Percentiles rank a stretch among this genome's conserved stretches.
These are phyloP conservation scores for Thelonectria blattea DNA, from an alignment of 2,329 filamentous ascomycete genomes.

Conservation along the genomic window DNA sequence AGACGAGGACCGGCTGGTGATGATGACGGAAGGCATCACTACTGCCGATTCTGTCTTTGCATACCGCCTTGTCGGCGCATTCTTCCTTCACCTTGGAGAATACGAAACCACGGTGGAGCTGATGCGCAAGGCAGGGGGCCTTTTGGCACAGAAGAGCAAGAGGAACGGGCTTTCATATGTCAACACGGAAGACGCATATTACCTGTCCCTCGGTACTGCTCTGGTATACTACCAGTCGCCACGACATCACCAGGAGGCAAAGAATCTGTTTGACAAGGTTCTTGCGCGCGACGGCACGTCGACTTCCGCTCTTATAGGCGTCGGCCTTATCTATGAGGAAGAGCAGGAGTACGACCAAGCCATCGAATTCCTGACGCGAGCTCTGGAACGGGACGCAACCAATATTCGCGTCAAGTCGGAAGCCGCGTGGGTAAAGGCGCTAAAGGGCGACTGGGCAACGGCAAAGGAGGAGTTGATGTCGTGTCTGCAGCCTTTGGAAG, in stretches of 20 bases:
- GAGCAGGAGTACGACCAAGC: constrained; percentile 87
- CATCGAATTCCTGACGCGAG: constrained; percentile 78
- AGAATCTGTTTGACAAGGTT: constrained; percentile 82
- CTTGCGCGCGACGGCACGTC: constrained; percentile 76
- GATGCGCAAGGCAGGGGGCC: constrained; percentile 74
- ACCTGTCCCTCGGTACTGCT: constrained; percentile 81
- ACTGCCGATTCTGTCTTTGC: constrained; percentile 76
- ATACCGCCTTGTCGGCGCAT: constrained; percentile 81
- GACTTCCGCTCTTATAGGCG: constrained; percentile 83
- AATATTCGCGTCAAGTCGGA: constrained; percentile 86
- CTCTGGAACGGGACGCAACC: constrained; percentile 71
- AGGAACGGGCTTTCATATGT: constrained; percentile 73
- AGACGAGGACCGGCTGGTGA: constrained; percentile 78
- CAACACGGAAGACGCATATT: constrained; percentile 76
- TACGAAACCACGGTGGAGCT: constrained; percentile 81
- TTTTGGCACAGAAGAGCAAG: constrained; percentile 63
- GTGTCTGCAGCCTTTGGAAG: constrained; percentile 69
- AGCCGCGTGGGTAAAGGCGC: constrained; percentile 88
- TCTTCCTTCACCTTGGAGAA: constrained; percentile 85
- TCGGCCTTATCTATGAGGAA: constrained; percentile 91
- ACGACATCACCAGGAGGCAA: constrained; percentile 87
- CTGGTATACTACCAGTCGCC: constrained; percentile 90
- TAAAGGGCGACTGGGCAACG: constrained; percentile 74
- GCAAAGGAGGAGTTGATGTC: constrained; percentile 74
- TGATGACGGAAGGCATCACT: constrained; percentile 78